These are phyloP conservation scores for Fragaria iinumae DNA, from an alignment of 306 rosid species.

Conservation along the genomic window DNA sequence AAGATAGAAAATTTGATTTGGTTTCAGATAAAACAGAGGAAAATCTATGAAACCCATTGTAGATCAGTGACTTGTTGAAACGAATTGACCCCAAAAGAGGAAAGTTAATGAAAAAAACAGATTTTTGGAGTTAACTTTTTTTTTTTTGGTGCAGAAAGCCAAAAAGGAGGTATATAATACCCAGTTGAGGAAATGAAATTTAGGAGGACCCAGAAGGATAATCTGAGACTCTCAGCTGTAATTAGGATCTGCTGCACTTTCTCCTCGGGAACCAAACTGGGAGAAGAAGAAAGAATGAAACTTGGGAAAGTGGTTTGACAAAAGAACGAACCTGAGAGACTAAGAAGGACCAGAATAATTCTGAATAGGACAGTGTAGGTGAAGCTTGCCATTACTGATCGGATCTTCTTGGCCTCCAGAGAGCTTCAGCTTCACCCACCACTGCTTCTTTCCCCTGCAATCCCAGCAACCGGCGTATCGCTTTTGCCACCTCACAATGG, in stretches of 20 bases:
- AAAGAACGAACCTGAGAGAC: constrained; percentile 49
- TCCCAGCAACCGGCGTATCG: neutral
- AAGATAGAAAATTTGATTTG: neutral
- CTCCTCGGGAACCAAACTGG: constrained; percentile 15
- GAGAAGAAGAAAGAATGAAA: constrained; percentile 6
- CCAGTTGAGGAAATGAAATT: neutral
- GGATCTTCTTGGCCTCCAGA: constrained; percentile 29
- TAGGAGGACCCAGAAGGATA: constrained; percentile 17
- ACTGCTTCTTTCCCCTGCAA: neutral
- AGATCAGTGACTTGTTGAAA: neutral
- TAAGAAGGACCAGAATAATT: constrained; percentile 41
- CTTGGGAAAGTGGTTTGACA: constrained; percentile 5
- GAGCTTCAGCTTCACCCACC: neutral
- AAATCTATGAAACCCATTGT: neutral
- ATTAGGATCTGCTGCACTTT: constrained; percentile 11
- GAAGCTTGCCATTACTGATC: constrained; percentile 39
- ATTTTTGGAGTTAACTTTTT: neutral
- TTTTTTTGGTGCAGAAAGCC: neutral
- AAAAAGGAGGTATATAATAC: neutral
- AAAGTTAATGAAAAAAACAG: neutral
- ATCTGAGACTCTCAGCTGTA: neutral
- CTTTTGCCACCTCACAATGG: constrained; percentile 15
- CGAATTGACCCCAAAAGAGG: neutral
- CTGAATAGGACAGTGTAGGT: constrained; percentile 33
- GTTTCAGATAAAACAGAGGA: constrained; percentile 1